These are phyloP conservation scores for Penicillium corylophilum DNA, from an alignment of 2,329 filamentous ascomycete species.

Conservation along the genomic window DNA sequence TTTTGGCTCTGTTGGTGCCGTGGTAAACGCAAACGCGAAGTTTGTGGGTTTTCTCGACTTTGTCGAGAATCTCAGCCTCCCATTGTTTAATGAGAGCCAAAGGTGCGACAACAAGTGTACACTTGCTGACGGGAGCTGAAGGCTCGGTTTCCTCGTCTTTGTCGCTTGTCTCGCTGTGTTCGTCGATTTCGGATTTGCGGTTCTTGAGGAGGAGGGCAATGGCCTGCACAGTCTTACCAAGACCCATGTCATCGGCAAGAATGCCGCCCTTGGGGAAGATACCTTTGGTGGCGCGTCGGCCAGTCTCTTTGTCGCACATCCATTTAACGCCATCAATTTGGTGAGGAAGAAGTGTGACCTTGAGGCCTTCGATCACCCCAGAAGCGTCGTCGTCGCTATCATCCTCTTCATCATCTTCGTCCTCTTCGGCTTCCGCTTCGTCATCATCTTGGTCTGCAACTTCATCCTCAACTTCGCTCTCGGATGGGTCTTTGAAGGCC, in stretches of 20 bases:
- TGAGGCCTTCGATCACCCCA: slow-evolving; percentile 73
- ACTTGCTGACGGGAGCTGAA: slow-evolving; percentile 71
- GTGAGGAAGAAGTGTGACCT: slow-evolving; percentile 85
- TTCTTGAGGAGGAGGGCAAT: slow-evolving; percentile 86
- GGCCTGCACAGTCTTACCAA: slow-evolving; percentile 94
- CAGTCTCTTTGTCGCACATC: slow-evolving; percentile 92
- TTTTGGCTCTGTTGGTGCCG: slow-evolving; percentile 79
- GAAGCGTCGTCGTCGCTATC: slow-evolving; percentile 57
- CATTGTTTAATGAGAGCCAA: slow-evolving; percentile 94
- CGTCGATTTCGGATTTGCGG: slow-evolving; percentile 59
- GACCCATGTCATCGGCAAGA: slow-evolving; percentile 90
- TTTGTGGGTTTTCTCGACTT: slow-evolving; percentile 66
- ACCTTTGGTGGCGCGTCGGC: slow-evolving; percentile 74
- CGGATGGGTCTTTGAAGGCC: slow-evolving; percentile 48
- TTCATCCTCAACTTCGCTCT: slow-evolving; percentile 39
- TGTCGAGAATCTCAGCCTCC: slow-evolving; percentile 88
- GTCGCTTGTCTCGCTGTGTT: slow-evolving; percentile 33
- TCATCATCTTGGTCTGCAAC: slow-evolving; percentile 39
- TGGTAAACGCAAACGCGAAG: slow-evolving; percentile 88
- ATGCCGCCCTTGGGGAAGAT: slow-evolving; percentile 87
- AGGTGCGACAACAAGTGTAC: slow-evolving; percentile 88
- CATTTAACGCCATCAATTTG: slow-evolving; percentile 91
- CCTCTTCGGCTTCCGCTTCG: slow-evolving; percentile 32
- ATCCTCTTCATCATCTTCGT: slow-evolving; percentile 38
- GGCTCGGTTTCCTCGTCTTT: slow-evolving; percentile 43